These are phyloP conservation scores for Acer campestre DNA, from an alignment of 345 rosid species.

Conservation along the genomic window DNA sequence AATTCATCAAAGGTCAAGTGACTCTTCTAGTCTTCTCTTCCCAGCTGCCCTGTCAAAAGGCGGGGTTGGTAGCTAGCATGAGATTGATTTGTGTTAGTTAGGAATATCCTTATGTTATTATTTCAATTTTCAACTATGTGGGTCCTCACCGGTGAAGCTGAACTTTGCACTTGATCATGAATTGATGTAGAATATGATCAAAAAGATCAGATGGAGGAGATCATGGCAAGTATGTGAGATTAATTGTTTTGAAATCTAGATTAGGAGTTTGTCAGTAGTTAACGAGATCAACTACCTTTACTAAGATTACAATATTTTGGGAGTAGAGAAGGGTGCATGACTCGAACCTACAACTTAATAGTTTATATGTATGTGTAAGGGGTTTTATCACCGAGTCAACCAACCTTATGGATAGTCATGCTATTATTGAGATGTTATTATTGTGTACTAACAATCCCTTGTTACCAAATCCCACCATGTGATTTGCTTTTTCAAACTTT, in stretches of 20 bases:
- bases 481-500: constrained; percentile 15
- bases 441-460: neutral
- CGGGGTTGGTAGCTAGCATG: constrained; percentile 12
- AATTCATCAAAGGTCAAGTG: neutral
- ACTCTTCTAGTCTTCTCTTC: neutral
- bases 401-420: neutral
- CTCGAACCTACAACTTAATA: too few relatives aligned
- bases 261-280: too few relatives aligned
- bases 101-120: too few relatives aligned
- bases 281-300: too few relatives aligned
- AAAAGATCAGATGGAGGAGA: neutral
- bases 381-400: too few relatives aligned
- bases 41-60: constrained; percentile 2
- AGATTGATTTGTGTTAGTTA: neutral
- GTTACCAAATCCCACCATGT: constrained; percentile 31
- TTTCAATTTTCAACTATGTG: neutral
- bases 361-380: too few relatives aligned
- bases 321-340: too few relatives aligned
- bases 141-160: neutral
- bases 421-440: neutral
- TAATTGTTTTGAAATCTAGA: neutral
- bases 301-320: too few relatives aligned
- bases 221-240: neutral
- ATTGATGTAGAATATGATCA: neutral
- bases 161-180: neutral